Evolutionary conservation across 345 rosid genomes (phyloP).

Genomic region (Salix brachista): DNA sequence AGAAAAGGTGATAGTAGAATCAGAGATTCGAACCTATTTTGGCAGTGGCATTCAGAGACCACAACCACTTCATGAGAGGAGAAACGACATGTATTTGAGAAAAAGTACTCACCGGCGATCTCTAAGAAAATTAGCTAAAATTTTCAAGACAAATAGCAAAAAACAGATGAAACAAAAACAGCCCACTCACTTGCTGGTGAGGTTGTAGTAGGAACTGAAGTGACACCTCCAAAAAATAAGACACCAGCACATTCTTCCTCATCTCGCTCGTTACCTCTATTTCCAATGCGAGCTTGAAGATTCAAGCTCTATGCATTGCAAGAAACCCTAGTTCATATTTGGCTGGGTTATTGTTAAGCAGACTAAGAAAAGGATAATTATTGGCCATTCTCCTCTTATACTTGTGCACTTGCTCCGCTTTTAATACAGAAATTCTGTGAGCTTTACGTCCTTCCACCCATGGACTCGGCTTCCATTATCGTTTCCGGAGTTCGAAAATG

Average conservation of each 20-base stretch:
- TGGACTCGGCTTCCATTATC: neutral
- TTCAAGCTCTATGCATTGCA: slow-evolving; percentile 21
- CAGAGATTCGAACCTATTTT: slow-evolving; percentile 64
- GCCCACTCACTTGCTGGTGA: slow-evolving; percentile 81
- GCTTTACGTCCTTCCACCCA: neutral
- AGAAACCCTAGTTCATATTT: slow-evolving; percentile 19
- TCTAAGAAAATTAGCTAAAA: slow-evolving; percentile 32
- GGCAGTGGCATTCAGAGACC: slow-evolving; percentile 84
- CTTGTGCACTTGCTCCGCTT: neutral
- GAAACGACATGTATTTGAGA: slow-evolving; percentile 57
- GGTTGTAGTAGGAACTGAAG: slow-evolving; percentile 58
- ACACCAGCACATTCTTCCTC: slow-evolving; percentile 52
- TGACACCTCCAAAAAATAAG: slow-evolving; percentile 45
- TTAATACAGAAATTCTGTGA: neutral
- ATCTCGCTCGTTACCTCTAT: slow-evolving; percentile 20
- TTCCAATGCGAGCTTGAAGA: slow-evolving; percentile 6
- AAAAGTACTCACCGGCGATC: slow-evolving; percentile 56
- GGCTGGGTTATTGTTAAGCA: slow-evolving; percentile 6
- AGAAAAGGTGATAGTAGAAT: neutral
- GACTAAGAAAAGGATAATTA: neutral
- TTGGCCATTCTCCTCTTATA: neutral
- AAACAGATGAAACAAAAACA: slow-evolving; percentile 12
- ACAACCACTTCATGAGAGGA: slow-evolving; percentile 71
- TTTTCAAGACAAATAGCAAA: neutral
- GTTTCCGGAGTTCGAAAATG: neutral